phyloP scores from a whole-genome alignment of 805 yeast species.

The Kodamaea leandrae region DNA sequence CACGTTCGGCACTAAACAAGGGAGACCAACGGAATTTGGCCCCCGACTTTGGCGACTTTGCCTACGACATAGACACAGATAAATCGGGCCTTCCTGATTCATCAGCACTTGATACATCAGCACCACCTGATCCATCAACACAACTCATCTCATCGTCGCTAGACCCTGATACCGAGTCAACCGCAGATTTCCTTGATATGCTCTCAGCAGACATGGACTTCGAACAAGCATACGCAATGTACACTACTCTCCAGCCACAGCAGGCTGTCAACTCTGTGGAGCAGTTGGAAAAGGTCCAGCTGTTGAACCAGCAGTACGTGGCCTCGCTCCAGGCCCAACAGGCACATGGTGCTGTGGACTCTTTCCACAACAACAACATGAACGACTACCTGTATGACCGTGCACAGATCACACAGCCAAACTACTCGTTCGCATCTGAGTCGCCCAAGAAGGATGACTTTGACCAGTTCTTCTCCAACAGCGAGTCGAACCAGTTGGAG shows the following conservation, averaged over 20 bases:
- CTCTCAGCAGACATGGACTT: slow-evolving; percentile 43
- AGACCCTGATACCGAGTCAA: not conserved
- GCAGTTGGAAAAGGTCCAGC: slow-evolving; percentile 38
- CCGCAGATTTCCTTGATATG: slow-evolving; percentile 23
- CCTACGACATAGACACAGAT: not conserved
- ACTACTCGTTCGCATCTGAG: slow-evolving; percentile 3
- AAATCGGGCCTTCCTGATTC: not conserved
- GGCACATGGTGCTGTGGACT: not conserved
- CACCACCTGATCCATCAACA: not conserved
- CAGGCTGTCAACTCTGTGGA: slow-evolving; percentile 32
- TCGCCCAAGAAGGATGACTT: slow-evolving; percentile 21
- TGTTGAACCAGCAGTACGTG: slow-evolving; percentile 23
- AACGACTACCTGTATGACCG: slow-evolving; percentile 9
- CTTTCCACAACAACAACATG: slow-evolving; percentile 8
- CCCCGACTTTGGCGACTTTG: no score
- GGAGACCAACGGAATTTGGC: no score
- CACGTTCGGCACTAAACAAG: no score
- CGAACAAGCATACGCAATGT: slow-evolving; percentile 44
- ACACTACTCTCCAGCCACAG: slow-evolving; percentile 38
- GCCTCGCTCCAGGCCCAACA: slow-evolving; percentile 8
- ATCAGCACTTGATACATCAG: no score
- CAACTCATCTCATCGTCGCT: not conserved
- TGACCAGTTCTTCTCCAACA: slow-evolving; percentile 36
- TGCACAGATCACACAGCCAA: slow-evolving; percentile 5
- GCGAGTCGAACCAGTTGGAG: slow-evolving; percentile 39